A percentile compares a stretch with the other conserved stretches of the same genome.
phyloP scores from a whole-genome alignment of 257 asterid species.

The Thymus quinquecostatus region DNA sequence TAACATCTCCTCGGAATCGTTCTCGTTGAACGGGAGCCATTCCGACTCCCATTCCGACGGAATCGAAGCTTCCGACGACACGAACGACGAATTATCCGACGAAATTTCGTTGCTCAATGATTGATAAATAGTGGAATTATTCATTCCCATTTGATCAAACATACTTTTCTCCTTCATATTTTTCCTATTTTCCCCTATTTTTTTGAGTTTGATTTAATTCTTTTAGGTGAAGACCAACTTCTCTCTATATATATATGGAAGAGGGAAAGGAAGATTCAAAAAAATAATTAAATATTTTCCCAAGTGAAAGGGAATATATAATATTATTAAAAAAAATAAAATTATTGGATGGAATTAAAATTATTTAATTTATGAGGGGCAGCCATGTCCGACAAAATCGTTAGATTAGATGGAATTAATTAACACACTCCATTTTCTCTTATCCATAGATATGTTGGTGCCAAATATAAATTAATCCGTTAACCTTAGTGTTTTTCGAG shows the following conservation, averaged over 20 bases:
- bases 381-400: conserved; percentile 39
- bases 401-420: background rate
- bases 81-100: conserved; percentile 25
- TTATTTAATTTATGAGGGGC: conserved; percentile 7
- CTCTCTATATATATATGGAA: conserved; percentile 9
- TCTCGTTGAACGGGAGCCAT: conserved; percentile 45
- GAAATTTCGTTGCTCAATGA: conserved; percentile 19
- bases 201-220: background rate
- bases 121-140: conserved; percentile 28
- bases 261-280: conserved; percentile 18
- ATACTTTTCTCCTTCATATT: background rate
- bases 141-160: too few relatives aligned
- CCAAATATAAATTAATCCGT: too few relatives aligned
- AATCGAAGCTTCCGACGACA: conserved; percentile 37
- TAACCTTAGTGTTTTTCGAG: too few relatives aligned
- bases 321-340: conserved; percentile 16
- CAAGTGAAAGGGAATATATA: background rate
- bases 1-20: conserved; percentile 50
- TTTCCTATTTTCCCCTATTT: background rate
- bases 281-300: background rate
- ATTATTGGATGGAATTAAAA: conserved; percentile 1
- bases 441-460: too few relatives aligned
- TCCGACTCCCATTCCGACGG: conserved; percentile 35
- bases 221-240: background rate
- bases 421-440: too few relatives aligned